Evolutionary conservation across 768 basidiomycete genomes (phyloP), one percentile per base, ranked within the genome.

Genomic region (Coprinellus micaceus): DNA sequence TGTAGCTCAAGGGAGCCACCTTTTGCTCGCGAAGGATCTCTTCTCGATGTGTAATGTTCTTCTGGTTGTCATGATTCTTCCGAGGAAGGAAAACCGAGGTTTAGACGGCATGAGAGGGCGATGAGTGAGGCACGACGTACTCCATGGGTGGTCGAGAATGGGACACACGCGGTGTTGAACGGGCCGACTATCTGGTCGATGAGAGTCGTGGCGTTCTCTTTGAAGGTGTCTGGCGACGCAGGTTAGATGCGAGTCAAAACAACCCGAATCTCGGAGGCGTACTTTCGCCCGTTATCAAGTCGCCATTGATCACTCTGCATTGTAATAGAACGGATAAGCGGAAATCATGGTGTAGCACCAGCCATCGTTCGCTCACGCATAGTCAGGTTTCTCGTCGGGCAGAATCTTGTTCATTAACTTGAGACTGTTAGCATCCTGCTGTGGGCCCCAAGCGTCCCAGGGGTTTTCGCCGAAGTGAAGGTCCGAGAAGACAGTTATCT

Each of bases 401-500:
- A 91, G 64, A 19, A 89, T 74, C 1, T 61, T 70, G 21, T 78
- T 73, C 81, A 88, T 86, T 56, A 91, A 64, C 4, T 69, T 69
- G 10, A 75, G 76, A 57, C 85, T 89, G 41, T 86, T 85, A 24
- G 71, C 66, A 58, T 91, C 89, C 61, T 90, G 85, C 60, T 77
- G 71, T 19, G 83, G 82, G 0, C 88, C 87, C 82, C 84, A 86
- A 7, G 58, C 66, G 52, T 84, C 83, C 82, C 83, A 85, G 7
- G 86, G 85, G 61, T 88, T 85, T 68, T 90, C 88, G 25, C 89
- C 88, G 58, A 78, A 89, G 64, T 90, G 88, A 28, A 89, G 67
- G 61, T 91, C 89, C 6, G 86, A 87, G 66, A 90, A 88, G 5
- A 89, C 76, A 13, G 82, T 85, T 45, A 91, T 61, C 68, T 87